These are phyloP conservation scores for Austropuccinia psidii DNA, from an alignment of 1,284 basidiomycete genomes.

Conservation along the genomic window DNA sequence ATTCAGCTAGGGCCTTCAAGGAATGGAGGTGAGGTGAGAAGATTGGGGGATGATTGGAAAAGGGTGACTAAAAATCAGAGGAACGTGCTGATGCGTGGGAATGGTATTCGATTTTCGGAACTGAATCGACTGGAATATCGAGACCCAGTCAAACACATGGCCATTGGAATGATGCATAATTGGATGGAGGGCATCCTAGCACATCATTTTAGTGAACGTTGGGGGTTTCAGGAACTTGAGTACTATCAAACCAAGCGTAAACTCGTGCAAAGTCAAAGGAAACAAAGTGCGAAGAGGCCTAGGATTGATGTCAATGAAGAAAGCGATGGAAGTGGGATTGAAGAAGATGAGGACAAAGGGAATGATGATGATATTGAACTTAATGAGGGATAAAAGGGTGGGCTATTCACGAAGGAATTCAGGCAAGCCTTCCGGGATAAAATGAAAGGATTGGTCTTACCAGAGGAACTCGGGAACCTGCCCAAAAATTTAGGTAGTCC, in stretches of 20 bases:
- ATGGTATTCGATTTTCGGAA: neutral
- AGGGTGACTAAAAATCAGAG: neutral
- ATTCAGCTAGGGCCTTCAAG: neutral
- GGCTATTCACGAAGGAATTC: neutral
- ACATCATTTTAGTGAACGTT: slow-evolving; percentile 20
- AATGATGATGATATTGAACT: neutral
- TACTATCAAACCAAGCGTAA: neutral
- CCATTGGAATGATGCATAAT: slow-evolving; percentile 22
- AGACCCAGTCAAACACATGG: slow-evolving; percentile 4
- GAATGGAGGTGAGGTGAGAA: neutral
- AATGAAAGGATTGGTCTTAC: neutral
- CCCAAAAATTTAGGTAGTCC: neutral
- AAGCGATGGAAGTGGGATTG: neutral
- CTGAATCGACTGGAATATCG: slow-evolving; percentile 7
- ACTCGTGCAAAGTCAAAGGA: neutral
- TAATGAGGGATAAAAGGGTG: neutral
- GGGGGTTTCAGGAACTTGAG: slow-evolving; percentile 11
- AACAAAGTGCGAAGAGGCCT: neutral
- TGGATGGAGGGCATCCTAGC: slow-evolving; percentile 24
- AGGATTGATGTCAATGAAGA: neutral
- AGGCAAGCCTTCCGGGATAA: too few relatives aligned
- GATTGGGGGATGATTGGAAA: neutral
- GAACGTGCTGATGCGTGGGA: neutral
- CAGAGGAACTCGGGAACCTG: neutral
- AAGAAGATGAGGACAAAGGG: neutral